Evolutionary conservation across 192 early-diverging fungal species (phyloP).

Genomic region (Dissophora globulifera): DNA sequence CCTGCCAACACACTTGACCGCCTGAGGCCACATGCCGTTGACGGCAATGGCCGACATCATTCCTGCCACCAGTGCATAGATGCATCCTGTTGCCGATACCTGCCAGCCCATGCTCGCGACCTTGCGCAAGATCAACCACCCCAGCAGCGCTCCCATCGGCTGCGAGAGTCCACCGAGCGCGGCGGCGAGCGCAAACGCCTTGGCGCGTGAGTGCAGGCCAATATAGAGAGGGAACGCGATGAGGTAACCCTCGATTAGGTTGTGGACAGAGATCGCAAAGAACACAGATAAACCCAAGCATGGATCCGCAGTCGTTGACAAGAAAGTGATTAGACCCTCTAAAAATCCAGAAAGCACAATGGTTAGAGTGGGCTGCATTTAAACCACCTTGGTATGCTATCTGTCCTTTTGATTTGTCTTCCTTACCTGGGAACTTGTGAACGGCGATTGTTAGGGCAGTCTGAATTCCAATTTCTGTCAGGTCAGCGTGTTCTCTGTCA

Average conservation of each 20-base stretch:
- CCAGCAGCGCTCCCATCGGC: slow-evolving; percentile 62
- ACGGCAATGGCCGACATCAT: slow-evolving; percentile 66
- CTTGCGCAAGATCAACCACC: slow-evolving; percentile 52
- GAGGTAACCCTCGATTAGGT: slow-evolving; percentile 65
- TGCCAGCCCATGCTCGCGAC: slow-evolving; percentile 51
- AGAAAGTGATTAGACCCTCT: slow-evolving; percentile 68
- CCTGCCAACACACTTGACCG: slow-evolving; percentile 51
- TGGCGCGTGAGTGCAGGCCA: slow-evolving; percentile 55
- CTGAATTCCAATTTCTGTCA: slow-evolving; percentile 64
- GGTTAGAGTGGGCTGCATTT: background rate
- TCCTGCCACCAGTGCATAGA: slow-evolving; percentile 62
- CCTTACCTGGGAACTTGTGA: slow-evolving; percentile 66
- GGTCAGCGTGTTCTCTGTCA: slow-evolving; percentile 38
- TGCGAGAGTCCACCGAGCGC: slow-evolving; percentile 65
- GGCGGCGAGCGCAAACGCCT: slow-evolving; percentile 58
- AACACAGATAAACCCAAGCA: slow-evolving; percentile 63
- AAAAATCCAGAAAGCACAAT: slow-evolving; percentile 1
- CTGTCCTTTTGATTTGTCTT: too few species aligned
- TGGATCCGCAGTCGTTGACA: slow-evolving; percentile 57
- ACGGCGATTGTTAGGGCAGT: slow-evolving; percentile 63
- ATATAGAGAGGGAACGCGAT: slow-evolving; percentile 66
- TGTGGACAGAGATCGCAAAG: slow-evolving; percentile 64
- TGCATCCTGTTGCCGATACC: slow-evolving; percentile 58
- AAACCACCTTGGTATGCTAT: background rate
- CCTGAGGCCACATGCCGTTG: slow-evolving; percentile 58